These are phyloP conservation scores for Rosa persica DNA, from an alignment of 306 rosid species.

Conservation along the genomic window DNA sequence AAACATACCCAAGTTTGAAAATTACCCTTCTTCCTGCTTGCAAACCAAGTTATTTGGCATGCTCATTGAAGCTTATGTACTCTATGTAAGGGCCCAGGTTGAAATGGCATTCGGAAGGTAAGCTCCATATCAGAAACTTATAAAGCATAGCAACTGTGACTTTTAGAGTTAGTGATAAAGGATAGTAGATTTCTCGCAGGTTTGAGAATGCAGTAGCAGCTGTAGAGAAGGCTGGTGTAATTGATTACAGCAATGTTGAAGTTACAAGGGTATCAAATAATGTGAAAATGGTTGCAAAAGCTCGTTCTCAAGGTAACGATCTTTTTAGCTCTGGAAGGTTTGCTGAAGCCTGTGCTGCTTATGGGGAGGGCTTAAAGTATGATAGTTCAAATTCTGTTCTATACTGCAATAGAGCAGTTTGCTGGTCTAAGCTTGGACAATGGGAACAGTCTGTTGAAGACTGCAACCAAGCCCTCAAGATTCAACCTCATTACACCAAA, in stretches of 20 bases:
- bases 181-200: constrained; percentile 53
- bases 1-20: constrained; percentile 58
- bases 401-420: constrained; percentile 85
- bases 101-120: constrained; percentile 98
- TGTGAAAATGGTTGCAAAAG: constrained; percentile 71
- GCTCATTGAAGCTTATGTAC: constrained; percentile 73
- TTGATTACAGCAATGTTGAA: constrained; percentile 56
- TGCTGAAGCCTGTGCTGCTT: constrained; percentile 80
- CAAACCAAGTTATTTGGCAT: constrained; percentile 68
- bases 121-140: constrained; percentile 7
- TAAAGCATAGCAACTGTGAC: background rate
- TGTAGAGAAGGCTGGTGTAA: constrained; percentile 63
- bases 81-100: constrained; percentile 63
- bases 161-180: constrained; percentile 32
- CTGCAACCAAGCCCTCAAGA: constrained; percentile 77
- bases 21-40: constrained; percentile 49
- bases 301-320: constrained; percentile 77
- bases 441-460: constrained; percentile 92
- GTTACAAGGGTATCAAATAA: constrained; percentile 50
- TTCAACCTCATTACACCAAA: constrained; percentile 78
- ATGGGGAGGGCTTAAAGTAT: constrained; percentile 87
- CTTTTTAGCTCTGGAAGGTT: constrained; percentile 72
- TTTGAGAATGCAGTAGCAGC: constrained; percentile 73
- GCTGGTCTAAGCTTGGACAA: constrained; percentile 86
- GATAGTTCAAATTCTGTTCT: constrained; percentile 66